Evolutionary conservation across 495 filamentous ascomycete species (phyloP), one percentile per base, ranked within the genome.

Genomic region (Daldinia vernicosa): DNA sequence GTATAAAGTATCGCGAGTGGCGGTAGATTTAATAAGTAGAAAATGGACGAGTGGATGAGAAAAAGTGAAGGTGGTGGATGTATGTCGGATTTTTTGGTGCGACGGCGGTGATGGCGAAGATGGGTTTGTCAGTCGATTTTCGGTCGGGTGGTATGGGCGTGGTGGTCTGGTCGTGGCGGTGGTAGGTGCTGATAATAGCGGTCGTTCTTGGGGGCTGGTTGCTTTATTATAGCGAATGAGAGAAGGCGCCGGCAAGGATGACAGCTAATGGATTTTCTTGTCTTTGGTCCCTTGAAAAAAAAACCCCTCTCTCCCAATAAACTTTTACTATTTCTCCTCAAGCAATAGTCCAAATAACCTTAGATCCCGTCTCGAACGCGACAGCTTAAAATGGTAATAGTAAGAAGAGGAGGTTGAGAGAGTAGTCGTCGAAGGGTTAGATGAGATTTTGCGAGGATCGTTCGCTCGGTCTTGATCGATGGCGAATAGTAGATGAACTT

Each of bases 81-180:
- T 63, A 59, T 71, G 72, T 74, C 67, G 75, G 70, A 70, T 67
- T 72, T 75, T 74, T 66, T 37, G 30, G 54, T 52, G 66, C 74
- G 66, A 71, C 71, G 72, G 74, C 74, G 69, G 75, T 73, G 76
- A 78, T 74, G 76, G 76, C 71, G 75, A 77, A 69, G 64, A 77
- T 74, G 70, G 60, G 22, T 43, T 64, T 62, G 68, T 71, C 68
- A 74, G 72, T 67, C 74, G 70, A 75, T 68, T 66, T 72, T 52
- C 53, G 50, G 63, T 76, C 67, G 74, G 66, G 61, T 74, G 74
- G 70, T 72, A 74, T 72, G 75, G 71, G 67, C 66, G 57, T 53
- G 68, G 61, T 73, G 71, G 62, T 60, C 63, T 66, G 58, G 62
- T 74, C 63, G 66, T 74, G 66, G 66, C 67, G 67, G 62, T 70